Evolutionary conservation across 78 protist genomes (phyloP).

Genomic region (Cavenderia fasciculata): DNA sequence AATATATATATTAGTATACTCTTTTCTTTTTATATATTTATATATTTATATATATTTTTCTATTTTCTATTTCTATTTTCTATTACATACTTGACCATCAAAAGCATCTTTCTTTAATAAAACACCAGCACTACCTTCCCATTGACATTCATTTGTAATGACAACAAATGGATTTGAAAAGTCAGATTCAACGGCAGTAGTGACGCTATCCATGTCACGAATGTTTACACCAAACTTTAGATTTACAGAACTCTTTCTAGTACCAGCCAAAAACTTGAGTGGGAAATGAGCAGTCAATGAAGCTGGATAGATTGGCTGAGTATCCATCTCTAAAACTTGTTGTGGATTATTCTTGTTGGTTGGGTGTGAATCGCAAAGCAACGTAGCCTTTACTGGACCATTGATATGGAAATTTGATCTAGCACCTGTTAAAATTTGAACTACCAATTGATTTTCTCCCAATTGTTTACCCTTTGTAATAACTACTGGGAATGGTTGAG

Average conservation of each 20-base stretch:
- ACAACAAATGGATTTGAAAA: conserved; percentile 79
- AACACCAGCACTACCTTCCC: conserved; percentile 81
- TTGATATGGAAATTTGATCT: conserved; percentile 74
- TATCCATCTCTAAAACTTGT: conserved; percentile 71
- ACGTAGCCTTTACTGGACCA: conserved; percentile 75
- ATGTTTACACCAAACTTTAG: conserved; percentile 78
- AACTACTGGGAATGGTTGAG: conserved; percentile 84
- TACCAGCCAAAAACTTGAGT: conserved; percentile 77
- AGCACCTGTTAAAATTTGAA: conserved; percentile 76
- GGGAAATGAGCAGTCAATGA: conserved; percentile 79
- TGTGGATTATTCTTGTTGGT: conserved; percentile 72
- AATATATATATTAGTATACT: neutral
- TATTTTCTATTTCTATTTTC: too few species aligned
- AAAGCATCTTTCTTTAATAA: conserved; percentile 80
- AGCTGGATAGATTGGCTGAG: conserved; percentile 75
- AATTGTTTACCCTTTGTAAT: conserved; percentile 77
- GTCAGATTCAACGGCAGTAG: conserved; percentile 77
- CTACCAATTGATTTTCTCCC: conserved; percentile 77
- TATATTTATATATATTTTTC: neutral
- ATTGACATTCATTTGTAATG: conserved; percentile 83
- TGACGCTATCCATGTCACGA: conserved; percentile 55
- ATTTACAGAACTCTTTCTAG: conserved; percentile 75
- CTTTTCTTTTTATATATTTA: neutral
- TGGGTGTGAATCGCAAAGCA: conserved; percentile 69
- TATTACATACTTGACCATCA: conserved; percentile 72